Evolutionary conservation across 352 stramenopile species (phyloP).

Genomic region (Globisporangium spiculum): DNA sequence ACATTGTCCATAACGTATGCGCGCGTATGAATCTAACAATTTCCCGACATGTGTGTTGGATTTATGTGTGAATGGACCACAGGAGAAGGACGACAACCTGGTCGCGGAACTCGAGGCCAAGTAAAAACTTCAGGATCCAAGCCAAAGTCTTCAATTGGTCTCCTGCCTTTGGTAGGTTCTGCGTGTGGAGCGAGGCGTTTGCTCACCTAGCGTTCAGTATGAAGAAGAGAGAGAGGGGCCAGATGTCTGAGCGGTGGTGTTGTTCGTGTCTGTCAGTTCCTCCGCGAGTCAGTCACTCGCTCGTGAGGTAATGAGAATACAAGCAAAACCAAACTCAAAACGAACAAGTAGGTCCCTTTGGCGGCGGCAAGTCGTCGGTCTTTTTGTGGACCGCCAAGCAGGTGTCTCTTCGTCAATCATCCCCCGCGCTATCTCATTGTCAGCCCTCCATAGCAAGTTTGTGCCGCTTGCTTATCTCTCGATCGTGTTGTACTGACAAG

Average conservation of each 20-base stretch:
- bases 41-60: background rate
- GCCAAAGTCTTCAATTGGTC: too few relatives aligned
- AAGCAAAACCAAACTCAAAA: background rate
- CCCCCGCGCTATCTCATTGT: background rate
- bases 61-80: background rate
- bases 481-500: too few relatives aligned
- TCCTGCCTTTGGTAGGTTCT: too few relatives aligned
- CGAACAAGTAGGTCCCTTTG: background rate
- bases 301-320: too few relatives aligned
- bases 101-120: slow-evolving; percentile 66
- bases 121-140: slow-evolving; percentile 20
- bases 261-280: too few relatives aligned
- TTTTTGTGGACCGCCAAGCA: background rate
- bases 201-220: too few relatives aligned
- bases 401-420: background rate
- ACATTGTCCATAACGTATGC: background rate
- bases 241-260: too few relatives aligned
- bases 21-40: background rate
- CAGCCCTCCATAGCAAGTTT: too few relatives aligned
- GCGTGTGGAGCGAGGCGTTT: too few relatives aligned
- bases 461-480: too few relatives aligned
- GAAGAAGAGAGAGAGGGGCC: too few relatives aligned
- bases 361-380: background rate
- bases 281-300: too few relatives aligned
- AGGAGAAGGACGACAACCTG: slow-evolving; percentile 70